Conservation (phyloP, 1,139 yeast species). For the Saccharomycopsis hybrid region DNA sequence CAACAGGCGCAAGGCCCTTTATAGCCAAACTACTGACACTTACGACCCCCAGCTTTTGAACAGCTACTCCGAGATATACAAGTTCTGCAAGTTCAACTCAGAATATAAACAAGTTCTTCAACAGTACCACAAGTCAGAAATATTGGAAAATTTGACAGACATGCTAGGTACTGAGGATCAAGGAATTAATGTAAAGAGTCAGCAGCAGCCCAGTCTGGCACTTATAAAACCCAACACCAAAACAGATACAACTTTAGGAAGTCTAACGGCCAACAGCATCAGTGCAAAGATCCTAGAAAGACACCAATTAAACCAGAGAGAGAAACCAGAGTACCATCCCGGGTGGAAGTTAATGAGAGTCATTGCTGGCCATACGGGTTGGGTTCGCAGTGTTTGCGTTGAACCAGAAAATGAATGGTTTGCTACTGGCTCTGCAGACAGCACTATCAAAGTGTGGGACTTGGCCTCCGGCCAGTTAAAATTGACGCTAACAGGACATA, state of each 20-base stretch:
- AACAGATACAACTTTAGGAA: too few species aligned
- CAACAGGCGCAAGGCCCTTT: too few species aligned
- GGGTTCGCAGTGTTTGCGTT: constrained; percentile 75
- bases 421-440: constrained; percentile 84
- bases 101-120: too few species aligned
- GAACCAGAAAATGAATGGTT: constrained; percentile 91
- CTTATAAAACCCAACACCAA: too few species aligned
- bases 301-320: neutral
- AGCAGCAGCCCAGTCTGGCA: too few species aligned
- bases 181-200: too few species aligned
- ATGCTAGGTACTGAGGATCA: too few species aligned
- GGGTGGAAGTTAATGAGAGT: constrained; percentile 72
- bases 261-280: too few species aligned
- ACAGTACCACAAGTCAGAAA: too few species aligned
- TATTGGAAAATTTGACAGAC: too few species aligned
- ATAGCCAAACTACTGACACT: too few species aligned
- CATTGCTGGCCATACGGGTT: constrained; percentile 85
- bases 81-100: constrained; percentile 5
- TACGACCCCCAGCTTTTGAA: too few species aligned
- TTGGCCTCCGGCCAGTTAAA: constrained; percentile 64
- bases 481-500: constrained; percentile 82
- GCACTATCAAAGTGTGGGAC: constrained; percentile 91
- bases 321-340: constrained; percentile 31
- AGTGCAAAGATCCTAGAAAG: constrained; percentile 7
- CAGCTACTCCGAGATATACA: constrained; percentile 8